These are phyloP conservation scores for Piromyces finnis DNA, from an alignment of 192 early-diverging fungal genomes.

Conservation along the genomic window DNA sequence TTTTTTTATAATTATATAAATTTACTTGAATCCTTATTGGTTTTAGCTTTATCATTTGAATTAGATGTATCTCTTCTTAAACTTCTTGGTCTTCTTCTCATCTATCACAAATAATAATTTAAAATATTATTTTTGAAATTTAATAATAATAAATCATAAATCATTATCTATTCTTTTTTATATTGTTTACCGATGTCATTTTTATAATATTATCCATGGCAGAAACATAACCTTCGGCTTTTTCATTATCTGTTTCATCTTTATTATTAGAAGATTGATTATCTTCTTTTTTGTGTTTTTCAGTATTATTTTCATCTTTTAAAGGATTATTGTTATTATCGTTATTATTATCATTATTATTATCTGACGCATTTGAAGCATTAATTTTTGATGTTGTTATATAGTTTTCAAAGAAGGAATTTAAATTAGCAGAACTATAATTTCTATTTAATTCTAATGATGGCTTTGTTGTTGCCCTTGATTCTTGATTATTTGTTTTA, in stretches of 20 bases:
- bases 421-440: neutral
- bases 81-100: neutral
- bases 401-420: neutral
- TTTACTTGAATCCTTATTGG: neutral
- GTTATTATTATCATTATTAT: too few species aligned
- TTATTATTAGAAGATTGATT: neutral
- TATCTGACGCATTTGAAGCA: too few species aligned
- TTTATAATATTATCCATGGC: neutral
- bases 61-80: neutral
- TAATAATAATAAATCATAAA: too few species aligned
- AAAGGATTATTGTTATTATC: too few species aligned
- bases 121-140: too few species aligned
- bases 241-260: neutral
- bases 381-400: too few species aligned
- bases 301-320: too few species aligned
- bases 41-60: neutral
- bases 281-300: neutral
- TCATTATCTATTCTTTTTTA: too few species aligned
- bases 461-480: too few species aligned
- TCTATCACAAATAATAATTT: neutral
- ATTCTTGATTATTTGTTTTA: neutral
- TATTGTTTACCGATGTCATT: neutral
- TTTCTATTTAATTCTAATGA: constrained; percentile 6
- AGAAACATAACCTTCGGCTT: neutral
- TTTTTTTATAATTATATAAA: too few species aligned